phyloP scores from a whole-genome alignment of 1,284 basidiomycete genomes.

The Wallemia hederae region DNA sequence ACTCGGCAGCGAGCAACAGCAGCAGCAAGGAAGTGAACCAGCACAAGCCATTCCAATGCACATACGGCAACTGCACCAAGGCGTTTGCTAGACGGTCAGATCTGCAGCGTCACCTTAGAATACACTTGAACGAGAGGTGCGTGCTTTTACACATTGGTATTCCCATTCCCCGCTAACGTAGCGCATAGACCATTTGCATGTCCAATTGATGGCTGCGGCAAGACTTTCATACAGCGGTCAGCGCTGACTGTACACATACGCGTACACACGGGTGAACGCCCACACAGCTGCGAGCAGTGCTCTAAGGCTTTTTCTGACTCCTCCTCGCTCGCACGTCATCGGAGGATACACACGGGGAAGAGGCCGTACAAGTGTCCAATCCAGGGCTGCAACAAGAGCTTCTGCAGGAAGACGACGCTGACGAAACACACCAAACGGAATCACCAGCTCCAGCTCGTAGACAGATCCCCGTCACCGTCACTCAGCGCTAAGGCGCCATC shows the following conservation, averaged over 20 bases:
- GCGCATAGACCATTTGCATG: slow-evolving; percentile 16
- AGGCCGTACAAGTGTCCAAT: slow-evolving; percentile 15
- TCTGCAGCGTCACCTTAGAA: slow-evolving; percentile 20
- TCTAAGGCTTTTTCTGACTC: slow-evolving; percentile 26
- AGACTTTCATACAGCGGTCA: slow-evolving; percentile 18
- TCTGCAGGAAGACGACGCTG: slow-evolving; percentile 19
- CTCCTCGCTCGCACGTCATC: slow-evolving; percentile 25
- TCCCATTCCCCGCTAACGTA: background rate
- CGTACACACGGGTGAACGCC: slow-evolving; percentile 25
- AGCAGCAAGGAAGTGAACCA: slow-evolving; percentile 9
- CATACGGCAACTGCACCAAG: slow-evolving; percentile 17
- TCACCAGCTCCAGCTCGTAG: slow-evolving; percentile 8
- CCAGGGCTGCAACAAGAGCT: slow-evolving; percentile 9
- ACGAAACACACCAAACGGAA: slow-evolving; percentile 18
- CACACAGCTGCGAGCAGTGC: slow-evolving; percentile 23
- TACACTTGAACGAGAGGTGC: slow-evolving; percentile 16
- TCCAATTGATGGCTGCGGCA: slow-evolving; percentile 13
- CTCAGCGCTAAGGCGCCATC: background rate
- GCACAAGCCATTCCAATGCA: slow-evolving; percentile 16
- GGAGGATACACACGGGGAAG: slow-evolving; percentile 22
- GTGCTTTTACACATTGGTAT: background rate
- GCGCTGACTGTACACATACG: slow-evolving; percentile 18
- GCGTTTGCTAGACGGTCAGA: slow-evolving; percentile 21
- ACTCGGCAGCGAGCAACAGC: background rate
- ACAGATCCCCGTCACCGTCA: background rate